Conservation (phyloP, 176 grass and related monocot genomes). For the Carex pumila region DNA sequence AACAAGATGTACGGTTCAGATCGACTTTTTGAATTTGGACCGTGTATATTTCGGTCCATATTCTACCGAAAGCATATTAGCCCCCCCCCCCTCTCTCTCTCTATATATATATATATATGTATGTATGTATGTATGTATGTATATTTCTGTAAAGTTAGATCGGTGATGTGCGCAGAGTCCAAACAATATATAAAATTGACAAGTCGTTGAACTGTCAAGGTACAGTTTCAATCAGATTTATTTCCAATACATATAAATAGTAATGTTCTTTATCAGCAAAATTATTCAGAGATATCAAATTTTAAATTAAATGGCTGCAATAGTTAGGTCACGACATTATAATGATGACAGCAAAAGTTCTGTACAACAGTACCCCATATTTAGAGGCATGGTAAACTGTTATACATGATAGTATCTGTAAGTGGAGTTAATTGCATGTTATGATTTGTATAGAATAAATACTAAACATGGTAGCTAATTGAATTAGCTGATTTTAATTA, state of each 20-base stretch:
- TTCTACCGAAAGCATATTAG: no score
- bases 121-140: no score
- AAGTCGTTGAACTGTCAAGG: background rate
- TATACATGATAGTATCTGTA: no score
- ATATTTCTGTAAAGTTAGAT: background rate
- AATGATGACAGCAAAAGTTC: background rate
- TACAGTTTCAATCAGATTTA: background rate
- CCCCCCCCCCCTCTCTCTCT: no score
- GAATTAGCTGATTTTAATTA: background rate
- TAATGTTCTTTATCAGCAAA: background rate
- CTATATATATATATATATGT: no score
- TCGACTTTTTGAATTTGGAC: no score
- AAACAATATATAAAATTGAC: background rate
- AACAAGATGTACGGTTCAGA: no score
- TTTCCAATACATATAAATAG: background rate
- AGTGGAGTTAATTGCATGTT: background rate
- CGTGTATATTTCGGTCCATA: no score
- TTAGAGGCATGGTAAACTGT: background rate
- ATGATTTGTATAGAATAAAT: background rate
- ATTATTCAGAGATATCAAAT: background rate
- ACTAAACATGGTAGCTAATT: background rate
- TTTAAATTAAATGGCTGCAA: background rate
- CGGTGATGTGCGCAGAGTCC: background rate
- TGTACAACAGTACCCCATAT: background rate
- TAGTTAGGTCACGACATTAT: background rate